Base-by-base conservation (phyloP, 225 moss, liverwort and hornwort genomes). In the Pleurozium schreberi region DNA sequence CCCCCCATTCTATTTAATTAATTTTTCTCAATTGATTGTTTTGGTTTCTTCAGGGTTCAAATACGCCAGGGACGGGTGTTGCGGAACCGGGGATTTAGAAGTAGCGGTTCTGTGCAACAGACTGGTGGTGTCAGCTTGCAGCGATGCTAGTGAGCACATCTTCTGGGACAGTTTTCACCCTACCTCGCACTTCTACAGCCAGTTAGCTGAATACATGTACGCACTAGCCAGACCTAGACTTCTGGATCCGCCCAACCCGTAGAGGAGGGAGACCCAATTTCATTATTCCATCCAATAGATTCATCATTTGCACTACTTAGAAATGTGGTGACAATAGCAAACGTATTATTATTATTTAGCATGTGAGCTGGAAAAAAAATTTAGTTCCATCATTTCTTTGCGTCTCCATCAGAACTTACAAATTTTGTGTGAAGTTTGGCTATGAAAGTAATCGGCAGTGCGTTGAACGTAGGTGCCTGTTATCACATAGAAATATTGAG, bases 151-250 rank as follows among this genome's bases (percentile, higher is more conserved):
- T 13, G 89, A 92, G 59, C 96, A 93, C 81, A 66, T 98, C 13
- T 98, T 96, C 76, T 98, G 94, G 87, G 98, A 98, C n/a, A 97
- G 98, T 86, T 97, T 96, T 76, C 98, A 98, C 70, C 96, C 97
- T 20, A 93, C 93, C n/a, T 88, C 92, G 26, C 88, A 87, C 45
- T 93, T 95, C 74, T 95, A 98, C 84, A 82, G 89, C 80, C 77
- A 89, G 74, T 81, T 93, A 57, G 93, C 94, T 1, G 85, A 92
- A 9, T 74, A 77, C 42, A 88, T 96, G 86, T 93, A 88, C 9
- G 5, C 9, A 8, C 18, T 59, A 9, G 93, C 69, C 15, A 34
- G 0, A 25, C 95, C 95, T 31, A 60, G 42, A 40, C 2, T 94
- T 43, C 25, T 70, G 49, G 14, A 1, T 16, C 94, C 94, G 12